Conservation (phyloP, 2,329 filamentous ascomycete species). For the Aspergillus uvarum region DNA sequence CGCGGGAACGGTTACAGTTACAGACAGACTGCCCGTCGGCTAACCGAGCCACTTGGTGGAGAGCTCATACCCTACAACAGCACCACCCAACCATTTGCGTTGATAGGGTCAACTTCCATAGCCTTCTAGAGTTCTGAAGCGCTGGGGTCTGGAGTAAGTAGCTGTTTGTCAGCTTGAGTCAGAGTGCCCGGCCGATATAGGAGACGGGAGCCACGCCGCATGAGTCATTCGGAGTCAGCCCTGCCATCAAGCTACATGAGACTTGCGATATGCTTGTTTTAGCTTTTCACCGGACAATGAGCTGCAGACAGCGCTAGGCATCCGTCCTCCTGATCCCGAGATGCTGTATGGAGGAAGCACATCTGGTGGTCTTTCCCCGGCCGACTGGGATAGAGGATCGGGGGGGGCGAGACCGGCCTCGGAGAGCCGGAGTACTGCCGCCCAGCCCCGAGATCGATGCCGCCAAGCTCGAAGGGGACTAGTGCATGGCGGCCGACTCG, state of each 20-base stretch:
- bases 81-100: no score
- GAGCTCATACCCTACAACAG: no score
- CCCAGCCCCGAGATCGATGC: background rate
- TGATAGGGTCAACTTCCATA: no score
- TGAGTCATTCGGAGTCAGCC: background rate
- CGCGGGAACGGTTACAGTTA: no score
- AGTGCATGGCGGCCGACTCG: background rate
- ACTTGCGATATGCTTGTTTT: background rate
- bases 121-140: background rate
- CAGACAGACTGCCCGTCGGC: background rate
- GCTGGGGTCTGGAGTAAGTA: background rate
- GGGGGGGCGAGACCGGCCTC: background rate
- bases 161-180: background rate
- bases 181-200: background rate
- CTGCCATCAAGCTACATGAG: background rate
- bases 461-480: background rate
- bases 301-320: background rate
- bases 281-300: background rate
- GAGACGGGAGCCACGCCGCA: background rate
- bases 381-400: background rate
- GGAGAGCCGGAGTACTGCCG: background rate
- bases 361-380: no score
- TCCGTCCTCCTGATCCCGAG: background rate
- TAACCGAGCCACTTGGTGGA: background rate
- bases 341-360: background rate